phyloP scores from a whole-genome alignment of 2,329 filamentous ascomycete species.

The Pseudocercospora pini-densiflorae region DNA sequence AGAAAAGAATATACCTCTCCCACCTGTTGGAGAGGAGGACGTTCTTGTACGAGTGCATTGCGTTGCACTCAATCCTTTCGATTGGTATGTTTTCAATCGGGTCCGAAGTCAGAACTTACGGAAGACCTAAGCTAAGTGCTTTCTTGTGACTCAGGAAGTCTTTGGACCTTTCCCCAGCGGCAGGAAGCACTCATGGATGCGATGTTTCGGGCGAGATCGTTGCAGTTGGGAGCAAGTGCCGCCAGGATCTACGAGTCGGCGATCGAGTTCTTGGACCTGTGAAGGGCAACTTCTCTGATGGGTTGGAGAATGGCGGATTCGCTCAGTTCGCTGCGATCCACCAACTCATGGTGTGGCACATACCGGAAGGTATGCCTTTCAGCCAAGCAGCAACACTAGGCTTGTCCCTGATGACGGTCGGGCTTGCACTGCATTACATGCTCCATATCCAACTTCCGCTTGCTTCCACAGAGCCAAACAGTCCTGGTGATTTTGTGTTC shows the following conservation, averaged over 20 bases:
- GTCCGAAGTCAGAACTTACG: neutral
- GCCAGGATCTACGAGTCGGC: conserved; percentile 17
- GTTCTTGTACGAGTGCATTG: conserved; percentile 26
- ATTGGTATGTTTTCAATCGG: conserved; percentile 16
- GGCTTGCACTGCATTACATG: conserved; percentile 25
- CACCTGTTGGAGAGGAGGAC: conserved; percentile 20
- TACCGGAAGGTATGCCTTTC: conserved; percentile 22
- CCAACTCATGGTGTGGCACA: conserved; percentile 20
- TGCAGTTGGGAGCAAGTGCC: conserved; percentile 21
- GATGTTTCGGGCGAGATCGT: conserved; percentile 27
- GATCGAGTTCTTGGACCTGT: conserved; percentile 28
- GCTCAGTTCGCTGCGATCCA: conserved; percentile 26
- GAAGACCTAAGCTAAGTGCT: neutral
- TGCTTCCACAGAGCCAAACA: neutral
- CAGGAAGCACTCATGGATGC: conserved; percentile 26
- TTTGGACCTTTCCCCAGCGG: conserved; percentile 27
- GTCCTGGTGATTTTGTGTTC: conserved; percentile 14
- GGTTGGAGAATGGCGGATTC: conserved; percentile 25
- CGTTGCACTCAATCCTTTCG: conserved; percentile 28
- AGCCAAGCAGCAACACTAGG: conserved; percentile 25
- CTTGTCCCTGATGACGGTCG: conserved; percentile 25
- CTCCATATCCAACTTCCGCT: conserved; percentile 23
- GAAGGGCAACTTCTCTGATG: conserved; percentile 24
- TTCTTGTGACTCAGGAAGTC: conserved; percentile 22
- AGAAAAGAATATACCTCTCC: conserved; percentile 21